Evolutionary conservation across 306 rosid genomes (phyloP).

Genomic region (Cucumis melo): DNA sequence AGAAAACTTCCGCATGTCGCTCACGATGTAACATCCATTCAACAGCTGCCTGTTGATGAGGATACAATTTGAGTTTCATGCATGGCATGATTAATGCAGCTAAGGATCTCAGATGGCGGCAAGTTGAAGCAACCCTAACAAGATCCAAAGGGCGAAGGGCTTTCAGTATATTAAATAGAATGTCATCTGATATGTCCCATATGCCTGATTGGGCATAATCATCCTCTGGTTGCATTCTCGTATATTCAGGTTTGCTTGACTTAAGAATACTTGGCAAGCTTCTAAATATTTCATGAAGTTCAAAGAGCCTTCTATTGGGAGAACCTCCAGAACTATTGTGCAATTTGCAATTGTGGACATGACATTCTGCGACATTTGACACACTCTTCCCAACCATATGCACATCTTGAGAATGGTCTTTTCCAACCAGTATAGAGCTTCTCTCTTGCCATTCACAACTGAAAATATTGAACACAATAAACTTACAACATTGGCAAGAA

Average conservation of each 20-base stretch:
- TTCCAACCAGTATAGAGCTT: slow-evolving; percentile 35
- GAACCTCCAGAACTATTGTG: slow-evolving; percentile 33
- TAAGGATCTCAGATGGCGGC: slow-evolving; percentile 58
- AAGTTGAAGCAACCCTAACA: slow-evolving; percentile 58
- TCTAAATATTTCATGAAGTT: slow-evolving; percentile 85
- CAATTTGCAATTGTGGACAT: slow-evolving; percentile 70
- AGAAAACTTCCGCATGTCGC: slow-evolving; percentile 42
- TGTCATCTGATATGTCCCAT: slow-evolving; percentile 72
- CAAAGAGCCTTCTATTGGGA: slow-evolving; percentile 50
- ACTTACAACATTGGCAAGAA: neutral
- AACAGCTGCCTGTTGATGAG: slow-evolving; percentile 86
- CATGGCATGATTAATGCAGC: slow-evolving; percentile 74
- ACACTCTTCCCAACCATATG: slow-evolving; percentile 22
- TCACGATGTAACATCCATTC: slow-evolving; percentile 98
- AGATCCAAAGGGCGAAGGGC: slow-evolving; percentile 52
- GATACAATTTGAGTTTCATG: slow-evolving; percentile 72
- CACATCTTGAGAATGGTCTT: slow-evolving; percentile 22
- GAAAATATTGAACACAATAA: slow-evolving; percentile 17
- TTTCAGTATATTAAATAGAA: slow-evolving; percentile 45
- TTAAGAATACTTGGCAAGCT: slow-evolving; percentile 47
- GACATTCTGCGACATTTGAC: slow-evolving; percentile 79
- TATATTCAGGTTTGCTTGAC: slow-evolving; percentile 16
- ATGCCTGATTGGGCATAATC: slow-evolving; percentile 34
- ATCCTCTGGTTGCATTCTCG: slow-evolving; percentile 41
- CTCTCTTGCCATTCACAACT: slow-evolving; percentile 75